These are phyloP conservation scores for Phytophthora multivora DNA, from an alignment of 352 stramenopile species.

Conservation along the genomic window DNA sequence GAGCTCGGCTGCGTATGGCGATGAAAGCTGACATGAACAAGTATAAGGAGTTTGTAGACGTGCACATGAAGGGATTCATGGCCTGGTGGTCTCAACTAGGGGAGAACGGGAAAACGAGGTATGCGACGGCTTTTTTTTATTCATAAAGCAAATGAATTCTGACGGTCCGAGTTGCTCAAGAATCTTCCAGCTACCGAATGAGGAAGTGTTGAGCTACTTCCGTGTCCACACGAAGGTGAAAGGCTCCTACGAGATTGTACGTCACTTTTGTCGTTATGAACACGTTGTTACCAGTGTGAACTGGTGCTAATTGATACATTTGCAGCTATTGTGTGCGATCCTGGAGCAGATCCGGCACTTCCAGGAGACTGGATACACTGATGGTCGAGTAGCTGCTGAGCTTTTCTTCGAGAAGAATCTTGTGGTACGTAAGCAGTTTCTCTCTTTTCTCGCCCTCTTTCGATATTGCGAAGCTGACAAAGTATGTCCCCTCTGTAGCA, in stretches of 20 bases:
- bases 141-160: background rate
- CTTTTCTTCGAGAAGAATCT: constrained; percentile 69
- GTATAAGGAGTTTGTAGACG: constrained; percentile 66
- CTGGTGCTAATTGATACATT: background rate
- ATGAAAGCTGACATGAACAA: constrained; percentile 80
- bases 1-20: constrained; percentile 83
- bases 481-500: constrained; percentile 39
- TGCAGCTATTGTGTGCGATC: constrained; percentile 79
- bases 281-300: background rate
- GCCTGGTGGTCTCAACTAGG: constrained; percentile 65
- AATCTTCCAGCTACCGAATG: constrained; percentile 87
- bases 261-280: background rate
- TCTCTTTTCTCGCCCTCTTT: no score
- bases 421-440: constrained; percentile 25
- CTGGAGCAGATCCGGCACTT: constrained; percentile 95
- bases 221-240: constrained; percentile 87
- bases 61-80: constrained; percentile 68
- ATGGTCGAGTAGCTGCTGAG: constrained; percentile 82
- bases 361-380: constrained; percentile 86
- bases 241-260: constrained; percentile 90
- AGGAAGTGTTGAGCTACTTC: constrained; percentile 87
- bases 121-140: background rate
- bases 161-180: constrained; percentile 20
- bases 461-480: background rate
- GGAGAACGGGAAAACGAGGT: constrained; percentile 53